Conservation (phyloP, 371 early-diverging fungal species). For the Mortierella sp. region DNA sequence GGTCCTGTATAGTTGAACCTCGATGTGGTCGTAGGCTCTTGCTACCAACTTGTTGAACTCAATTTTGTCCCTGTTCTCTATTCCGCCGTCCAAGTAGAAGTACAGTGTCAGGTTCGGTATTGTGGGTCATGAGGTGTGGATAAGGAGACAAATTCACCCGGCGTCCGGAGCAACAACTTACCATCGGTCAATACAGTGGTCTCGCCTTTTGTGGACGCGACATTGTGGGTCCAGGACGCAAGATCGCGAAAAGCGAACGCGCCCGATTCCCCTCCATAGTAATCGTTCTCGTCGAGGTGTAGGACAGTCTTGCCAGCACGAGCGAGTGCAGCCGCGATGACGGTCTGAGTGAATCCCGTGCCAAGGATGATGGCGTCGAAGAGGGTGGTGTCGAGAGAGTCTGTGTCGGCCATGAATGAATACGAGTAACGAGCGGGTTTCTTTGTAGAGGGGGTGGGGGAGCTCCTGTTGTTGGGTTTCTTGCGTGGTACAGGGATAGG, state of each 20-base stretch:
- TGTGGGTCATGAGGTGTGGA: too few species aligned
- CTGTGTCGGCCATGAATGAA: slow-evolving; percentile 53
- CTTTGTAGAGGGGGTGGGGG: slow-evolving; percentile 9
- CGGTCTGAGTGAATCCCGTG: slow-evolving; percentile 90
- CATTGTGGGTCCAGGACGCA: slow-evolving; percentile 57
- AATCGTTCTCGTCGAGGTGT: slow-evolving; percentile 86
- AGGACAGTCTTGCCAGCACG: slow-evolving; percentile 85
- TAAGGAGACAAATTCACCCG: too few species aligned
- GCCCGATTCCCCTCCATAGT: slow-evolving; percentile 87
- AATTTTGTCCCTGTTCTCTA: slow-evolving; percentile 38
- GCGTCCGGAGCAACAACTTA: slow-evolving; percentile 1
- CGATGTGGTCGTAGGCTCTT: slow-evolving; percentile 34
- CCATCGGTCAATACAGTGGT: background rate
- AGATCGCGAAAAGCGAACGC: slow-evolving; percentile 70
- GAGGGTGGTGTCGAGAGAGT: slow-evolving; percentile 62
- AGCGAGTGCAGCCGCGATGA: slow-evolving; percentile 85
- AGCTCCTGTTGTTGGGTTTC: slow-evolving; percentile 6
- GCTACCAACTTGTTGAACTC: slow-evolving; percentile 42
- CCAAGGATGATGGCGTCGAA: slow-evolving; percentile 89
- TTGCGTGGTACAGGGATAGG: slow-evolving; percentile 14
- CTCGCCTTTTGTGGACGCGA: slow-evolving; percentile 13
- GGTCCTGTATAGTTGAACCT: slow-evolving; percentile 31
- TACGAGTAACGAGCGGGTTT: slow-evolving; percentile 47
- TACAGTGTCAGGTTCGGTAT: too few species aligned
- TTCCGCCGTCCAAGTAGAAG: background rate